phyloP scores from a whole-genome alignment of 1,139 yeast genomes.

The Yarrowia galli region DNA sequence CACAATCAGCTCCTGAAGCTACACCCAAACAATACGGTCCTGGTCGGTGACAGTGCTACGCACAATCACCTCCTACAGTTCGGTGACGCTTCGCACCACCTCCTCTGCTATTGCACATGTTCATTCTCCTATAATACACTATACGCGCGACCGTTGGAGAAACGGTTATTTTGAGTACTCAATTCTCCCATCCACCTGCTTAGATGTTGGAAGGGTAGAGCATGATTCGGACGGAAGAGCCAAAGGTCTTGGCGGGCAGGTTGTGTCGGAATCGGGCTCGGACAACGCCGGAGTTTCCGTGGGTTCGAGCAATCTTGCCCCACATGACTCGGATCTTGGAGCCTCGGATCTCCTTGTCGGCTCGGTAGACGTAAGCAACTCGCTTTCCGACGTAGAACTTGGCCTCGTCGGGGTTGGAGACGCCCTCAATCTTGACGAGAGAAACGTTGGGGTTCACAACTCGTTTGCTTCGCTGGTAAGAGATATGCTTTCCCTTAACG shows the following conservation, averaged over 20 bases:
- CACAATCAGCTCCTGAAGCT: background rate
- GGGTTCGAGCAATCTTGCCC: conserved; percentile 94
- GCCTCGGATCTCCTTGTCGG: conserved; percentile 97
- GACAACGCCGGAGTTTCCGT: conserved; percentile 98
- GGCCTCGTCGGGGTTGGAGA: conserved; percentile 88
- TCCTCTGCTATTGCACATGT: conserved; percentile 33
- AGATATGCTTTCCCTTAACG: conserved; percentile 99
- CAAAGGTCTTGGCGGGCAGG: conserved; percentile 99
- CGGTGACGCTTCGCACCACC: conserved; percentile 2
- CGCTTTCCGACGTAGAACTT: conserved; percentile 99
- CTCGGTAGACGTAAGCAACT: conserved; percentile 99
- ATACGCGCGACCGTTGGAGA: conserved; percentile 39
- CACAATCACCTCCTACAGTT: background rate
- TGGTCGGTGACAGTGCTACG: too few species aligned
- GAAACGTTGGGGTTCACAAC: conserved; percentile 98
- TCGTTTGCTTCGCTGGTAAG: conserved; percentile 99
- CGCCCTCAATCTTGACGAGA: conserved; percentile 94
- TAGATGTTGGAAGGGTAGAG: conserved; percentile 99
- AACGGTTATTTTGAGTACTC: conserved; percentile 29
- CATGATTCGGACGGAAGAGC: conserved; percentile 99
- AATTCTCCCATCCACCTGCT: conserved; percentile 48
- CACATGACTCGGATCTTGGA: conserved; percentile 99
- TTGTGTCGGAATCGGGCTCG: conserved; percentile 99
- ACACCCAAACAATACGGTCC: too few species aligned
- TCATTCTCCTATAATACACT: conserved; percentile 36